These are phyloP conservation scores for Ceratobasidium sp. DNA, from an alignment of 1,284 basidiomycete genomes.

Conservation along the genomic window DNA sequence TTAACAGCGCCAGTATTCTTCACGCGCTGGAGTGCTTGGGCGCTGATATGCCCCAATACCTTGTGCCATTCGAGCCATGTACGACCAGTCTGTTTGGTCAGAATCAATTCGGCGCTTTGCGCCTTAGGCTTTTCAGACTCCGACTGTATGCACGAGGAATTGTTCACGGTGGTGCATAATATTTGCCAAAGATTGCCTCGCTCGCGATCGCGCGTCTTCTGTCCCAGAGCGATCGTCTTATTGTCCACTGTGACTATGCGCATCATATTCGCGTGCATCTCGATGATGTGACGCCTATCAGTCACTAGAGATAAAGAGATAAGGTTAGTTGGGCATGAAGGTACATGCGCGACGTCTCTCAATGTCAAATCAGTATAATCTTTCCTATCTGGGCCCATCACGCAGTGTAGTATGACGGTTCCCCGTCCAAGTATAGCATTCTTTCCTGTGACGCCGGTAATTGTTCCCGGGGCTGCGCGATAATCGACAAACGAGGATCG, in stretches of 20 bases:
- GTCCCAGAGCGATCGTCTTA: constrained; percentile 8
- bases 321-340: constrained; percentile 53
- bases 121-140: not conserved
- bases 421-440: constrained; percentile 33
- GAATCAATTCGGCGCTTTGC: not conserved
- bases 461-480: not conserved
- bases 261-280: constrained; percentile 36
- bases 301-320: constrained; percentile 51
- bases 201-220: constrained; percentile 1
- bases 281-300: not conserved
- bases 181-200: not conserved
- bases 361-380: constrained; percentile 46
- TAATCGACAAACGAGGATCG: not conserved
- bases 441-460: constrained; percentile 18
- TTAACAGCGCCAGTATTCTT: constrained; percentile 49
- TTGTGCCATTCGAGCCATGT: constrained; percentile 55
- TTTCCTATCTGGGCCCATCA: constrained; percentile 22
- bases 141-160: not conserved
- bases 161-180: not conserved
- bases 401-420: constrained; percentile 44
- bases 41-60: constrained; percentile 53
- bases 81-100: not conserved
- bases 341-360: constrained; percentile 52
- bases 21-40: constrained; percentile 47
- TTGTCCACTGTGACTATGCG: constrained; percentile 30